These are phyloP conservation scores for Hypsizygus marmoreus DNA, from an alignment of 768 basidiomycete species.

Conservation along the genomic window DNA sequence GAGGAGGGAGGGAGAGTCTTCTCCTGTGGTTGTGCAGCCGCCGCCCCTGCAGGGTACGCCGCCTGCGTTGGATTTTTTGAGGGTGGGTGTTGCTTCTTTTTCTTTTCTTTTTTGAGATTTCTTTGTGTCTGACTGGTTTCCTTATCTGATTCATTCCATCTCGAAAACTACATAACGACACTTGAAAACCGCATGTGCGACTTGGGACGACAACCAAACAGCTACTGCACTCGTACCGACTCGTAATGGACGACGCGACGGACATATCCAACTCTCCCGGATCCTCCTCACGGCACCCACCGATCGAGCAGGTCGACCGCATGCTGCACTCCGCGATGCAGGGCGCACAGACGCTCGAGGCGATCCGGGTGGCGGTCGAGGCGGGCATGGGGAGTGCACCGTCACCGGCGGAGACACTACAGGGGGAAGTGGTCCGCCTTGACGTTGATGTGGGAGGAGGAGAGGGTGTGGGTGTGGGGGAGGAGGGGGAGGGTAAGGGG, in stretches of 20 bases:
- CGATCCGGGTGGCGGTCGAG: slow-evolving; percentile 15
- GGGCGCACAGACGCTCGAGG: slow-evolving; percentile 49
- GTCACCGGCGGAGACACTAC: background rate
- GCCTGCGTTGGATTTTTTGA: slow-evolving; percentile 28
- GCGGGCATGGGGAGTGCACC: background rate
- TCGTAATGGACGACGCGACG: slow-evolving; percentile 31
- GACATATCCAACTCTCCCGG: slow-evolving; percentile 9
- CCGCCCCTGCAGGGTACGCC: slow-evolving; percentile 5
- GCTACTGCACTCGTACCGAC: slow-evolving; percentile 30
- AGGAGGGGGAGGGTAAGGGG: slow-evolving; percentile 3
- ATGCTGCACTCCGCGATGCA: slow-evolving; percentile 46
- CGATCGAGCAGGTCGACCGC: slow-evolving; percentile 29
- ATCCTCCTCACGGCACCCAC: background rate
- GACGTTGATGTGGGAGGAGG: slow-evolving; percentile 4
- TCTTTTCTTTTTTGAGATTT: background rate
- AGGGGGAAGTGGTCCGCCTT: background rate
- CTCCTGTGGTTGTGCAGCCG: background rate
- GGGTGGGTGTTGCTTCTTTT: slow-evolving; percentile 23
- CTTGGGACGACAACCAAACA: slow-evolving; percentile 3
- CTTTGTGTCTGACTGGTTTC: background rate
- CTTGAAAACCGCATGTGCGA: background rate
- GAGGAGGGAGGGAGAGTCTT: background rate
- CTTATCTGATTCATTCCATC: background rate
- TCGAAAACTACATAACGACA: background rate
- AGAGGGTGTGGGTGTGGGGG: slow-evolving; percentile 1